Conservation (phyloP, 768 basidiomycete species). For the Trametes elegans region DNA sequence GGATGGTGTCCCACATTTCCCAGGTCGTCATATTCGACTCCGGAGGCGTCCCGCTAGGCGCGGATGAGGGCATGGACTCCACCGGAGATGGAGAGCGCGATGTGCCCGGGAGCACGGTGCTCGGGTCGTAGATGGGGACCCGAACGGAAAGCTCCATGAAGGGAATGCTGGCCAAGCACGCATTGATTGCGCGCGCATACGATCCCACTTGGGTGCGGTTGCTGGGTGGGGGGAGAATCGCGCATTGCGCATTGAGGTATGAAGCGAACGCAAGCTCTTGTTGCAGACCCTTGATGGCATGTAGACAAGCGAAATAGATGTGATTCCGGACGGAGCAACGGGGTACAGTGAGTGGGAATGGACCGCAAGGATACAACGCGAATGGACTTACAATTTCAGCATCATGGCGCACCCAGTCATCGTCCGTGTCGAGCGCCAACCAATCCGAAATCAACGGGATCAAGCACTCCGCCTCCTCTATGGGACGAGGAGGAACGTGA, state of each 20-base stretch:
- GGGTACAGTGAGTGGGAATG: not conserved
- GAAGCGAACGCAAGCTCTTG: constrained; percentile 93
- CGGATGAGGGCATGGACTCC: constrained; percentile 7
- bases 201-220: constrained; percentile 83
- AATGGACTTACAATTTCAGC: constrained; percentile 78
- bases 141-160: constrained; percentile 81
- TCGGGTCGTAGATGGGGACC: constrained; percentile 77
- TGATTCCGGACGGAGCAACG: not conserved
- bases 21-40: constrained; percentile 54
- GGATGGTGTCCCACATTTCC: constrained; percentile 99
- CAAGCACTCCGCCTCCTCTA: constrained; percentile 74
- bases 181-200: constrained; percentile 88
- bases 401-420: constrained; percentile 94
- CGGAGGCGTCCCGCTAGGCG: constrained; percentile 12
- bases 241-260: constrained; percentile 83
- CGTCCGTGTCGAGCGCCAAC: constrained; percentile 90
- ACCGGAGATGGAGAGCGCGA: constrained; percentile 25
- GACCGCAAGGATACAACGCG: too few species aligned
- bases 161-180: constrained; percentile 66
- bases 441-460: constrained; percentile 87
- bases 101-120: constrained; percentile 44
- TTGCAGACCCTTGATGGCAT: constrained; percentile 81
- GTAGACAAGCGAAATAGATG: not conserved
- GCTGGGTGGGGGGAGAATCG: constrained; percentile 86
- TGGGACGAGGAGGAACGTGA: not conserved